These are phyloP conservation scores for Chaetothyriales sp. DNA, from an alignment of 2,329 filamentous ascomycete species.

Conservation along the genomic window DNA sequence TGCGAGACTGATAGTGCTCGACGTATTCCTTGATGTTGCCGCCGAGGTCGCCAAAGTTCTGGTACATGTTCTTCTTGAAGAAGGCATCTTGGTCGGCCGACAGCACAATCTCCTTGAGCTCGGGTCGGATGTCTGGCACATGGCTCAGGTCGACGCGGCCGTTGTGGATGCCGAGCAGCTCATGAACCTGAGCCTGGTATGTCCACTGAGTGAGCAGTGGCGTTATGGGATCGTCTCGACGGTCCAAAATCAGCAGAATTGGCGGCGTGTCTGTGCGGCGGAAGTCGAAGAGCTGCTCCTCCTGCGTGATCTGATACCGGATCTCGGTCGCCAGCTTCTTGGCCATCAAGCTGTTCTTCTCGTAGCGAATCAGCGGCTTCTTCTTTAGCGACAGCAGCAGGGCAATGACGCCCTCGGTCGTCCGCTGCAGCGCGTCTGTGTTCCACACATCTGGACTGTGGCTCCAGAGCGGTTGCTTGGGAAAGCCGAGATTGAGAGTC, in stretches of 20 bases:
- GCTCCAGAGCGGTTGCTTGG: slow-evolving; percentile 65
- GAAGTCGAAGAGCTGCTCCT: slow-evolving; percentile 94
- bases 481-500: slow-evolving; percentile 58
- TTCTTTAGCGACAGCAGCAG: slow-evolving; percentile 84
- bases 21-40: slow-evolving; percentile 98
- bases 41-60: slow-evolving; percentile 90
- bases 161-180: slow-evolving; percentile 83
- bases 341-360: slow-evolving; percentile 75
- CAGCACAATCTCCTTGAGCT: slow-evolving; percentile 84
- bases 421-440: slow-evolving; percentile 67
- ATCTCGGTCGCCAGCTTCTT: slow-evolving; percentile 91
- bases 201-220: slow-evolving; percentile 95
- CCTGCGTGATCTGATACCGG: slow-evolving; percentile 82
- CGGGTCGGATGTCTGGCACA: slow-evolving; percentile 68
- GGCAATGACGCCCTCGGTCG: slow-evolving; percentile 74
- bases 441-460: slow-evolving; percentile 78
- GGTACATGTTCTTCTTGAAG: slow-evolving; percentile 98
- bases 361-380: slow-evolving; percentile 84
- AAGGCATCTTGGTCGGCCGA: slow-evolving; percentile 97
- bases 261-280: slow-evolving; percentile 87
- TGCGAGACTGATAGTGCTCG: slow-evolving; percentile 93
- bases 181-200: slow-evolving; percentile 99
- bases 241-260: slow-evolving; percentile 76
- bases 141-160: slow-evolving; percentile 80
- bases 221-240: slow-evolving; percentile 86